Evolutionary conservation across 1,284 basidiomycete genomes (phyloP).

Genomic region (Ganoderma lucidum): DNA sequence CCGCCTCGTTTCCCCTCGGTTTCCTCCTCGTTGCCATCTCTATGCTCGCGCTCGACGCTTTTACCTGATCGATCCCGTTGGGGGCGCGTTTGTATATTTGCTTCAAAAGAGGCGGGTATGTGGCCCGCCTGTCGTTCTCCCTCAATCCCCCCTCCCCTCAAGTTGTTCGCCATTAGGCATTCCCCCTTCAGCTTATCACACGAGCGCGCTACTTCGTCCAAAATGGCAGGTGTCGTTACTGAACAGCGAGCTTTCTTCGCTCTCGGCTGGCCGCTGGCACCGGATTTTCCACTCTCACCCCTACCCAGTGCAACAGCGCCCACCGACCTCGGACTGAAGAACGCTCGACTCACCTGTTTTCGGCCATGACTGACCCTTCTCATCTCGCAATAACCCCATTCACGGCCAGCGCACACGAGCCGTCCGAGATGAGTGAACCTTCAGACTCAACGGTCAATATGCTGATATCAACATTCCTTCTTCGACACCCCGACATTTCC

Average conservation of each 20-base stretch:
- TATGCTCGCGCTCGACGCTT: constrained; percentile 21
- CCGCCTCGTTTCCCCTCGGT: constrained; percentile 25
- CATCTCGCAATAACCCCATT: background rate
- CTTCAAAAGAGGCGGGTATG: constrained; percentile 8
- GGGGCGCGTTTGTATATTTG: constrained; percentile 1
- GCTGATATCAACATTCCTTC: background rate
- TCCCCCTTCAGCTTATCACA: background rate
- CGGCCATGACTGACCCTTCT: background rate
- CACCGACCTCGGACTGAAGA: background rate
- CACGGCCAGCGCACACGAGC: background rate
- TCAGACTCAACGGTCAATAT: background rate
- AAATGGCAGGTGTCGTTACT: background rate
- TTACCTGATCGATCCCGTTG: constrained; percentile 14
- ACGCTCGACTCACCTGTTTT: background rate
- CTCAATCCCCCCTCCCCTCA: background rate
- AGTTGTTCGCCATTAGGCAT: background rate
- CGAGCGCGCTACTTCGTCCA: background rate
- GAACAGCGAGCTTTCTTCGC: background rate
- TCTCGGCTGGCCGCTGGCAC: background rate
- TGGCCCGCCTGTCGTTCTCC: background rate
- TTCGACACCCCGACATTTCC: background rate
- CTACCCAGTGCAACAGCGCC: background rate
- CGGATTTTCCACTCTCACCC: background rate
- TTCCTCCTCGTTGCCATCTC: constrained; percentile 23
- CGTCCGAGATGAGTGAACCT: constrained; percentile 7